Evolutionary conservation across 106 monocot genomes (phyloP).

Genomic region (Platanthera zijinensis): DNA sequence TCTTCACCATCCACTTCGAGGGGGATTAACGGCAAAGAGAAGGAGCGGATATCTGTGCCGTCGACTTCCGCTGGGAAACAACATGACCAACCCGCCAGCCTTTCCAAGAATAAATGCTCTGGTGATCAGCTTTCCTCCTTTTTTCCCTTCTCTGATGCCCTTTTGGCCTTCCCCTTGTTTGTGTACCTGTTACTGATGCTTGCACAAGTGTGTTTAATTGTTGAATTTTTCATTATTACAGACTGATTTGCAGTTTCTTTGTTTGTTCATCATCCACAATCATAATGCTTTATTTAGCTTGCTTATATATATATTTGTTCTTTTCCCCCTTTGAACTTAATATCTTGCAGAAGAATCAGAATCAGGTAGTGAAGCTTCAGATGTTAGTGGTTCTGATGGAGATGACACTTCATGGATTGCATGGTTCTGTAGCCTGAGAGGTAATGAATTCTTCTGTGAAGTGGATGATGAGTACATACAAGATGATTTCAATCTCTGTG

Average conservation of each 20-base stretch:
- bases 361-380: conserved; percentile 44
- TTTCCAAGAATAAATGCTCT: background rate
- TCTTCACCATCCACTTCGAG: conserved; percentile 48
- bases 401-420: conserved; percentile 64
- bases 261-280: background rate
- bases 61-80: conserved; percentile 10
- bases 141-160: background rate
- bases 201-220: background rate
- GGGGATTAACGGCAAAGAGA: conserved; percentile 33
- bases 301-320: background rate
- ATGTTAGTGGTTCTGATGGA: conserved; percentile 56
- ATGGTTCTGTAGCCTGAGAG: conserved; percentile 55
- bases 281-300: background rate
- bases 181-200: background rate
- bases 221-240: background rate
- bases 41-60: conserved; percentile 17
- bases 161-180: background rate
- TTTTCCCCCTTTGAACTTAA: background rate
- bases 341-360: conserved; percentile 26
- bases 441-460: conserved; percentile 63
- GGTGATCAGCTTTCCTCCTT: conserved; percentile 9
- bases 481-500: conserved; percentile 67
- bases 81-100: background rate
- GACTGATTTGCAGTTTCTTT: background rate
- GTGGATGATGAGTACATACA: conserved; percentile 61